Evolutionary conservation across 495 filamentous ascomycete species (phyloP), one percentile per base, ranked within the genome.

Genomic region (Trichoderma erinaceum): DNA sequence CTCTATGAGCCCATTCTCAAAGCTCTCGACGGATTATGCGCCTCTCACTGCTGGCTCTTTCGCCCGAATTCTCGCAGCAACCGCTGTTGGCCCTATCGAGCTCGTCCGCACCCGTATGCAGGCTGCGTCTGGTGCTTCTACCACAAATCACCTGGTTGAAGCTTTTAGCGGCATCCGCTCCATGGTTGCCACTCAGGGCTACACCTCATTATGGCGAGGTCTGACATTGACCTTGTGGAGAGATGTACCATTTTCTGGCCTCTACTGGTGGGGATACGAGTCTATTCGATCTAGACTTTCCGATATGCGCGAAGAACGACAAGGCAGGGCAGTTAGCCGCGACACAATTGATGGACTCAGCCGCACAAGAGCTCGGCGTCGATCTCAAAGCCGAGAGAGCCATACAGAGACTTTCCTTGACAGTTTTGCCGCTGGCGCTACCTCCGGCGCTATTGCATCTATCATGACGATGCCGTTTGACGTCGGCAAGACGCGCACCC

Each of bases 261-360:
- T 99, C 66, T 99, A 99, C 79, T 99, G 95, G 95, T 92, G 90
- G 86, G 95, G 95, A 15, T 99, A 99, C 74, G 95, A 99, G 81
- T 83, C 85, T 38, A 86, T 92, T 52, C 87, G 92, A 38, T 84
- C 85, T 43, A 74, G 72, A 35, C 75, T 97, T 41, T 87, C 85
- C 7, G 86, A 90, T 64, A 75, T 83, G 29, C 88, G 90, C 6
- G 85, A 86, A 69, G 76, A 80, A 64, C 75, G 73, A 18, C 73
- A 77, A 12, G 75, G 76, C 15, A 70, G 77, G 38, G 68, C 73
- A 23, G 67, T 76, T 15, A 73, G 75, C 11, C n/a, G 72, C 4
- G 69, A 74, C 11, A 43, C 68, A 18, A 16, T 32, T 29, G 66
- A 58, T 35, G 43, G 63, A 11, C 69, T 72, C 25, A 67, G 68